Base-by-base conservation (phyloP, 106 monocot genomes). In the Narthecium ossifragum region DNA sequence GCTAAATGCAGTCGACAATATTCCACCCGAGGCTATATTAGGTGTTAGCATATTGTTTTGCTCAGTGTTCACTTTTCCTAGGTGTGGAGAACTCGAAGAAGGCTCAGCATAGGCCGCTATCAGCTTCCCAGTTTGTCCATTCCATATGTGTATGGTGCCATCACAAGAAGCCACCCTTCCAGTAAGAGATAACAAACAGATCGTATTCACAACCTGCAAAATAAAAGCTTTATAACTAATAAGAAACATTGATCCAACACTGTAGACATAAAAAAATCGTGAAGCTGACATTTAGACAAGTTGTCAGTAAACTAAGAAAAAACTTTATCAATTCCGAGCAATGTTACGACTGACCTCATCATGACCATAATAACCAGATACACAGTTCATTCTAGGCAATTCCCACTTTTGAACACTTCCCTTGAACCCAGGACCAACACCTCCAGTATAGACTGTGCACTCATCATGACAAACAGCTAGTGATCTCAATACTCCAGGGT, bases 371-470 rank as follows among this genome's bases (percentile, higher is more conserved):
- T 98, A 98, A 40, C 91, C 91, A 62, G 81, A 98, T 46, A 75
- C 60, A 63, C 86, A 91, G 33, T 75, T 86, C 78, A 87, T 77
- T 62, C 76, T 70, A 33, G 86, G 68, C 27, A 98, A 67, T 66
- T 98, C 98, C 98, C 98, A 98, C 60, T 81, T 98, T 64, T 91
- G 90, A 69, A 98, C 71, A 68, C 75, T 83, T 61, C 98, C 98
- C 65, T 91, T 87, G 51, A 98, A 98, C 34, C 84, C 91, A 71
- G 98, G 79, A 53, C 98, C 98, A 84, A 91, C 87, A 9, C 98
- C 98, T 47, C 78, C 98, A 56, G 87, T 91, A 56, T 76, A 98
- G 31, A 88, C 55, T 48, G 73, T 74, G 48, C 81, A 77, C 62
- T 98, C 98, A 75, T 98, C 91, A 60, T 80, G 61, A 43, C 48